Conservation (phyloP, 2,329 filamentous ascomycete species). For the Cyclaneusma minus region DNA sequence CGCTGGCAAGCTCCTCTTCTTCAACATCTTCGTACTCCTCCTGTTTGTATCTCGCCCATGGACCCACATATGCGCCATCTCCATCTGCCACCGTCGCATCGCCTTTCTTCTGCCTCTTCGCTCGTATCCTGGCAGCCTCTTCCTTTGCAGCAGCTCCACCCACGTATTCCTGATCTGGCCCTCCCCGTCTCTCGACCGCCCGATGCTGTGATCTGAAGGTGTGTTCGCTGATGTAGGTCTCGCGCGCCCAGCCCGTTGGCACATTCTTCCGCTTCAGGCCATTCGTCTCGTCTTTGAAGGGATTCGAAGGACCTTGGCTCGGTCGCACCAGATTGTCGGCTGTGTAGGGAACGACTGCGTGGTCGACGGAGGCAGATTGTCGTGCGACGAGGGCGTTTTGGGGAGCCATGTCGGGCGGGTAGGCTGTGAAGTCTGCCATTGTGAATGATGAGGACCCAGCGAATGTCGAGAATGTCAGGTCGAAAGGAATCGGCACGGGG, state of each 20-base stretch:
- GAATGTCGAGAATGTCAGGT: too few species aligned
- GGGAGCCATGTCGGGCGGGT: conserved; percentile 50
- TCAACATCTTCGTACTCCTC: conserved; percentile 60
- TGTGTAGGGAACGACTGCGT: conserved; percentile 49
- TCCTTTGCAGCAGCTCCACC: conserved; percentile 48
- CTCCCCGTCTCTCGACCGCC: conserved; percentile 55
- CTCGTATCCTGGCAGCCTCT: conserved; percentile 47
- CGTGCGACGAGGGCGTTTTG: conserved; percentile 47
- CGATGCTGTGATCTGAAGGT: conserved; percentile 81
- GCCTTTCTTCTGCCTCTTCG: conserved; percentile 74
- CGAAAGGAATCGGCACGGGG: too few species aligned
- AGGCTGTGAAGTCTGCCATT: conserved; percentile 48
- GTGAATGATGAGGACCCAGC: conserved; percentile 9
- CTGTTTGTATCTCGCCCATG: conserved; percentile 75
- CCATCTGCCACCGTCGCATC: conserved; percentile 74
- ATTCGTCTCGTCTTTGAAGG: conserved; percentile 50
- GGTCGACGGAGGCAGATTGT: conserved; percentile 36
- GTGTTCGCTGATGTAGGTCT: conserved; percentile 79
- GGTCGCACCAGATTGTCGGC: conserved; percentile 57
- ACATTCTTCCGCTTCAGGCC: conserved; percentile 64
- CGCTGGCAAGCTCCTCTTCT: conserved; percentile 58
- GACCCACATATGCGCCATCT: conserved; percentile 76
- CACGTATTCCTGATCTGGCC: conserved; percentile 38
- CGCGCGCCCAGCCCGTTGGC: conserved; percentile 72
- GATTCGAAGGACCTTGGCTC: conserved; percentile 54